phyloP scores from a whole-genome alignment of 2,329 filamentous ascomycete species.

The Alternaria novae-zelandiae region DNA sequence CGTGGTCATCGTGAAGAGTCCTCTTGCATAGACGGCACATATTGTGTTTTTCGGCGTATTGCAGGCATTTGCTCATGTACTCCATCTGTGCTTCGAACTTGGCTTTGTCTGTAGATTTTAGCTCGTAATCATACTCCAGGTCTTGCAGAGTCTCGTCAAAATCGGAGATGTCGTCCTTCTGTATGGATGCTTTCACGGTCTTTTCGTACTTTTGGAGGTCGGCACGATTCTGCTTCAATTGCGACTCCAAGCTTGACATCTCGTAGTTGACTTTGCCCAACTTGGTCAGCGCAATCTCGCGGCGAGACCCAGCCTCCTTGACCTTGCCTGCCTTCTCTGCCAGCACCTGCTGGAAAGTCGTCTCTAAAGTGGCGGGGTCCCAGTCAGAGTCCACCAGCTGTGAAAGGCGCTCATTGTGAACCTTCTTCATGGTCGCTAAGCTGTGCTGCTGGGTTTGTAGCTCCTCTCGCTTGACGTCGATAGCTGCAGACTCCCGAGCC shows the following conservation, averaged over 20 bases:
- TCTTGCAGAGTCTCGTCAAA: conserved; percentile 61
- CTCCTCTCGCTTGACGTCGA: conserved; percentile 85
- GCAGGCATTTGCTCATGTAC: conserved; percentile 74
- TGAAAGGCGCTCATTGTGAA: conserved; percentile 74
- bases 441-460: conserved; percentile 74
- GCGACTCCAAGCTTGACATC: conserved; percentile 69
- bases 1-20: conserved; percentile 64
- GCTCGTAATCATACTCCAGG: conserved; percentile 59
- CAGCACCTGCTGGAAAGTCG: conserved; percentile 70
- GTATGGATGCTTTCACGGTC: conserved; percentile 63
- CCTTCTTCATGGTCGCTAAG: conserved; percentile 76
- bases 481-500: conserved; percentile 80
- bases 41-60: conserved; percentile 70
- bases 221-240: conserved; percentile 66
- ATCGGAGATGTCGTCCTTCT: conserved; percentile 47
- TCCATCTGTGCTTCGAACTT: conserved; percentile 72
- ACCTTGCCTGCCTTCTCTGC: conserved; percentile 64
- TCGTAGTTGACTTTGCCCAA: conserved; percentile 78
- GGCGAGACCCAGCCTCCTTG: conserved; percentile 69
- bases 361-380: conserved; percentile 73
- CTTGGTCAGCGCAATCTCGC: conserved; percentile 74
- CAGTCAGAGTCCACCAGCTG: conserved; percentile 70
- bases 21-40: conserved; percentile 79
- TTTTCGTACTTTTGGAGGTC: conserved; percentile 69
- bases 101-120: conserved; percentile 67